A percentile compares a stretch with the other conserved stretches of the same genome.
Evolutionary conservation across 2,329 filamentous ascomycete species (phyloP).

Genomic region (Aspergillus sp.): DNA sequence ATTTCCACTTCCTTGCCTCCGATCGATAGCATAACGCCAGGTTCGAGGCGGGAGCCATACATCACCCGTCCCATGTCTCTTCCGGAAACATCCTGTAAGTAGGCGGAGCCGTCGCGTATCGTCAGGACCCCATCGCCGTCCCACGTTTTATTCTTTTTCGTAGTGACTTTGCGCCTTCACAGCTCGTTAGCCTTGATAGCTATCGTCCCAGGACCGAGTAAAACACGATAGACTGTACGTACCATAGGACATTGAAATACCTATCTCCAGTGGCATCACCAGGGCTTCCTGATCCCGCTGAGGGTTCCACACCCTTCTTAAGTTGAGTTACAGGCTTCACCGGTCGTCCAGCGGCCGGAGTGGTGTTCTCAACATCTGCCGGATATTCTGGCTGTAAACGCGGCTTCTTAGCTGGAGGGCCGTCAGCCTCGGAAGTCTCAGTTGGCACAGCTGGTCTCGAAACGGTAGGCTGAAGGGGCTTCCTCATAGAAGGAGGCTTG

Average conservation of each 20-base stretch:
- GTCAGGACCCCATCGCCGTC: conserved; percentile 70
- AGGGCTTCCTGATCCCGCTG: neutral
- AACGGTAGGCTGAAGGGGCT: conserved; percentile 18
- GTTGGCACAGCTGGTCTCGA: conserved; percentile 1
- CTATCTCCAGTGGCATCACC: conserved; percentile 29
- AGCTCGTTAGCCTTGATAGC: conserved; percentile 11
- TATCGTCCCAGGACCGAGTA: neutral
- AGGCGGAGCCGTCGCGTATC: conserved; percentile 59
- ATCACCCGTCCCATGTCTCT: conserved; percentile 62
- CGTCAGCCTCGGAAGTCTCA: conserved; percentile 13
- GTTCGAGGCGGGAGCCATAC: conserved; percentile 58
- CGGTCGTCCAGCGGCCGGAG: conserved; percentile 13
- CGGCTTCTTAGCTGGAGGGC: conserved; percentile 39
- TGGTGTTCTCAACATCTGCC: conserved; percentile 10
- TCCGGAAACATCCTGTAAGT: conserved; percentile 64
- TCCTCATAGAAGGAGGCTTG: conserved; percentile 47
- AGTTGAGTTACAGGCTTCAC: conserved; percentile 39
- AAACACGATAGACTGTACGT: conserved; percentile 11
- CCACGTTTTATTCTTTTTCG: conserved; percentile 77
- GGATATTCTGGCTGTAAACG: conserved; percentile 32
- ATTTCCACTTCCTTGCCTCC: conserved; percentile 70
- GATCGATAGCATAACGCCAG: conserved; percentile 63
- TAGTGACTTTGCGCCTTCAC: conserved; percentile 65
- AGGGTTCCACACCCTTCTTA: conserved; percentile 25
- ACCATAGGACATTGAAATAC: conserved; percentile 54